Evolutionary conservation across 768 basidiomycete species (phyloP).

Genomic region (Amanita fuliginea): DNA sequence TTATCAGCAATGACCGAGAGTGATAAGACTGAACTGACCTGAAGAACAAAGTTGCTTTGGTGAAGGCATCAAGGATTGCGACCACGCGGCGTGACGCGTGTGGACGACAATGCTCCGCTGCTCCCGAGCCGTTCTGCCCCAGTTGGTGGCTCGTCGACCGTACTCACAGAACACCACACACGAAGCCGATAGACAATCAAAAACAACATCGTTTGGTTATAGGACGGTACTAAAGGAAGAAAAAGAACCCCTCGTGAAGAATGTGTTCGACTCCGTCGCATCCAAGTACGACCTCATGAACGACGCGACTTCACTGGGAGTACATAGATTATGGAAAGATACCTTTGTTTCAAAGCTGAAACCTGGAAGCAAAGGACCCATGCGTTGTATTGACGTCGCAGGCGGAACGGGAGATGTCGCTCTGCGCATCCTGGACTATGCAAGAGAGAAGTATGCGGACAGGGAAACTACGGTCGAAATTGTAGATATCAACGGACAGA

Average conservation of each 20-base stretch:
- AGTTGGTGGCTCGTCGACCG: not conserved
- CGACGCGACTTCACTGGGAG: conserved; percentile 94
- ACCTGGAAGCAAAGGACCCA: conserved; percentile 64
- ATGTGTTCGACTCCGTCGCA: conserved; percentile 93
- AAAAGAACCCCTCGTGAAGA: conserved; percentile 86
- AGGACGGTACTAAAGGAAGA: conserved; percentile 73
- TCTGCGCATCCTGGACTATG: conserved; percentile 83
- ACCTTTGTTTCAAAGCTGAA: conserved; percentile 64
- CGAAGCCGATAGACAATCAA: conserved; percentile 13
- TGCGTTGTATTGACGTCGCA: conserved; percentile 88
- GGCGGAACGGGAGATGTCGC: conserved; percentile 99
- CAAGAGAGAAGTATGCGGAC: conserved; percentile 80
- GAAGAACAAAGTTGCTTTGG: not conserved
- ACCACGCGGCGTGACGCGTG: not conserved
- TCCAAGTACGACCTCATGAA: conserved; percentile 97
- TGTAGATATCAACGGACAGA: conserved; percentile 91
- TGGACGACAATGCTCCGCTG: not conserved
- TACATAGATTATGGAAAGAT: conserved; percentile 97
- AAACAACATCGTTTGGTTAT: conserved; percentile 89
- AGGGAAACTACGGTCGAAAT: conserved; percentile 83
- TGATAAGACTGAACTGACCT: not conserved
- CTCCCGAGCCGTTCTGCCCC: not conserved
- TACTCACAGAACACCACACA: not conserved
- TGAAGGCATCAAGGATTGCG: not conserved
- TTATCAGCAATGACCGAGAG: too few relatives aligned